Base-by-base conservation (phyloP, 2,329 filamentous ascomycete species). In the Neobulgaria alba region DNA sequence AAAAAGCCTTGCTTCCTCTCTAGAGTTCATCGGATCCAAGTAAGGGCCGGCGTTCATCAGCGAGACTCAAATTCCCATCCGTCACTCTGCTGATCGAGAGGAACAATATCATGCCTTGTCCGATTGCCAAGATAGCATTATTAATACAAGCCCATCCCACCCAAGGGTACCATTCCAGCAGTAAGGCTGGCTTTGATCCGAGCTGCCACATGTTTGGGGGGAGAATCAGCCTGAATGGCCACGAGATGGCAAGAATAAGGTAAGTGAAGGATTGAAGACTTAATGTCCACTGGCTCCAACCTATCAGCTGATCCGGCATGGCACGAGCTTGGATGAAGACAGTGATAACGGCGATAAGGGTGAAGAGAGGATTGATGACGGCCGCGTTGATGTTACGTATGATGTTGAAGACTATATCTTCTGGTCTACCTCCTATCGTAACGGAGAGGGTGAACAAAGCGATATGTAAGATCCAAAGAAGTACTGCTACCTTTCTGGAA, bases 361-460 rank as follows among this genome's bases (percentile, higher is more conserved):
- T 33, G 30, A 33, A 33, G 14, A 33, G 8, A 15, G 30, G 30
- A 33, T 33, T 33, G 30, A 33, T 15, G 30, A 33, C 14, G 30
- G 7, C 30, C 14, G 30, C 30, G 30, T 33, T 33, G 30, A 33
- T 33, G 14, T 33, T 33, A 15, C 30, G 30, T 15, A 33, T 15
- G 16, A 33, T 33, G 30, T 33, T 15, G 30, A 15, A 33, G 30
- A 33, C 30, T 15, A 33, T 15, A 15, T 33, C 30, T 9, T 33
- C 30, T 7, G 30, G 30, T 15, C 30, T 10, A 8, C 30, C 30
- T 15, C 30, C 30, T 10, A 9, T 15, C 26, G 8, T 8, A 7
- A 33, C 8, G 30, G 8, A 33, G 30, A 15, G 7, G 8, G 16
- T 33, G 16, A 33, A 33, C 30, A 33, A 15, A 33, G 16, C 10